These are phyloP conservation scores for Xylaria bambusicola DNA, from an alignment of 495 filamentous ascomycete genomes.

Conservation along the genomic window DNA sequence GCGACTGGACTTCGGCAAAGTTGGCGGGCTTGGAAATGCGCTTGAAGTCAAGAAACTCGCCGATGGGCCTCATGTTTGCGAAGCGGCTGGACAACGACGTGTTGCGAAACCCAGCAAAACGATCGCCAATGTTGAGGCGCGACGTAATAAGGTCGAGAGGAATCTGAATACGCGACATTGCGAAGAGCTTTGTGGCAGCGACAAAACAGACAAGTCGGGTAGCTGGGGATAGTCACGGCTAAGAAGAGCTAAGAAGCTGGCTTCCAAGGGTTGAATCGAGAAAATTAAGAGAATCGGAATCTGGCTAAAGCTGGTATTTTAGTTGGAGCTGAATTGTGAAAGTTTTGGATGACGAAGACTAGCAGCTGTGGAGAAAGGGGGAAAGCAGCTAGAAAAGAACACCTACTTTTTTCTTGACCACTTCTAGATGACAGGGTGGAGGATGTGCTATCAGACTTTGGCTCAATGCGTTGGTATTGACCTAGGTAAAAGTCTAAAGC, in stretches of 20 bases:
- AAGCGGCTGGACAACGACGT: slow-evolving; percentile 79
- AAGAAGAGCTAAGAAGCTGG: background rate
- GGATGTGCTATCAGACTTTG: background rate
- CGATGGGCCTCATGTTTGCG: slow-evolving; percentile 86
- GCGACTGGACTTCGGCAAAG: slow-evolving; percentile 87
- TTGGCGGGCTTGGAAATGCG: slow-evolving; percentile 89
- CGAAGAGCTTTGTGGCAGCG: slow-evolving; percentile 20
- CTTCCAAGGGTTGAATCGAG: background rate
- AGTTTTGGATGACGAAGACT: background rate
- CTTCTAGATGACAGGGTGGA: background rate
- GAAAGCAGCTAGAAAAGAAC: slow-evolving; percentile 1
- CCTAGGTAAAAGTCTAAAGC: background rate
- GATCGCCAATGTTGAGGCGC: slow-evolving; percentile 73
- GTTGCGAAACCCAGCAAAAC: slow-evolving; percentile 74
- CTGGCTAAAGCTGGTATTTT: background rate
- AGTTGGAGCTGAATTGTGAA: background rate
- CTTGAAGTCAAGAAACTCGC: slow-evolving; percentile 95
- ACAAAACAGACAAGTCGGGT: no score
- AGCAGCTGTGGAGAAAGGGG: slow-evolving; percentile 17
- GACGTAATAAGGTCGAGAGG: slow-evolving; percentile 90
- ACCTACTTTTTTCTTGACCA: slow-evolving; percentile 4
- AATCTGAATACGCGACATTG: slow-evolving; percentile 87
- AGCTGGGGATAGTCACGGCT: background rate
- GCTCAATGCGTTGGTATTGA: no score
- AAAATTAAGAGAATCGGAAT: background rate